A percentile compares a stretch with the other conserved stretches of the same genome.
These are phyloP conservation scores for Penicillium dipodomyicola DNA, from an alignment of 495 filamentous ascomycete species.

Conservation along the genomic window DNA sequence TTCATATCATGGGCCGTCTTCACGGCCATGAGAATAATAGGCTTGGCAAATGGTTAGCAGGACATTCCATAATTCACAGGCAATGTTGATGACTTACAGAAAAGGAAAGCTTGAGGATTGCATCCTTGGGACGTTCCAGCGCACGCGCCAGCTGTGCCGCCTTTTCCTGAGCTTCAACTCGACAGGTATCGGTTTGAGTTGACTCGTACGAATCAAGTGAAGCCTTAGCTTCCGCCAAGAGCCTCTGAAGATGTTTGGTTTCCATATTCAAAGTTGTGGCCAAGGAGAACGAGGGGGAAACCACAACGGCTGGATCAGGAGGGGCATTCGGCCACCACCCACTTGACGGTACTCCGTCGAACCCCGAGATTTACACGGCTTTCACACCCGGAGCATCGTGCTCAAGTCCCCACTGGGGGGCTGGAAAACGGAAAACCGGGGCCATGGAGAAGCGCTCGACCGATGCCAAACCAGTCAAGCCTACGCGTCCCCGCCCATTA, in stretches of 20 bases:
- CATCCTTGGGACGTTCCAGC: slow-evolving; percentile 21
- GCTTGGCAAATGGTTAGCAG: slow-evolving; percentile 12
- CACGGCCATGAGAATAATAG: slow-evolving; percentile 23
- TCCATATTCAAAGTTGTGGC: slow-evolving; percentile 4
- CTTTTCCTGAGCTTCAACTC: slow-evolving; percentile 18
- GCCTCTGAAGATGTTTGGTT: slow-evolving; percentile 7
- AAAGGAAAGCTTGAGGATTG: slow-evolving; percentile 20
- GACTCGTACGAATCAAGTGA: slow-evolving; percentile 10
- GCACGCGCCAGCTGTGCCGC: slow-evolving; percentile 12
- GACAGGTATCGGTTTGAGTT: slow-evolving; percentile 5
- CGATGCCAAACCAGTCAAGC: too few species aligned
- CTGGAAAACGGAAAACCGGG: too few species aligned
- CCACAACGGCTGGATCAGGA: background rate
- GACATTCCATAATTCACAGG: background rate
- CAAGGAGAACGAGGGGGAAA: background rate
- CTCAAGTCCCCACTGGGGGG: too few species aligned
- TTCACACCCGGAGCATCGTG: too few species aligned
- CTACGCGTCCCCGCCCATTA: too few species aligned
- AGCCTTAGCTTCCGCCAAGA: slow-evolving; percentile 21
- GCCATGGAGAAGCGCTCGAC: too few species aligned
- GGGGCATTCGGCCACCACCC: too few species aligned
- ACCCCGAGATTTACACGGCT: too few species aligned
- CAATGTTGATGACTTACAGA: slow-evolving; percentile 8
- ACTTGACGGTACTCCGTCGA: too few species aligned
- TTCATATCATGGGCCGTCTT: slow-evolving; percentile 24